Conservation (phyloP, 2,329 filamentous ascomycete genomes). For the Alternaria longipes region DNA sequence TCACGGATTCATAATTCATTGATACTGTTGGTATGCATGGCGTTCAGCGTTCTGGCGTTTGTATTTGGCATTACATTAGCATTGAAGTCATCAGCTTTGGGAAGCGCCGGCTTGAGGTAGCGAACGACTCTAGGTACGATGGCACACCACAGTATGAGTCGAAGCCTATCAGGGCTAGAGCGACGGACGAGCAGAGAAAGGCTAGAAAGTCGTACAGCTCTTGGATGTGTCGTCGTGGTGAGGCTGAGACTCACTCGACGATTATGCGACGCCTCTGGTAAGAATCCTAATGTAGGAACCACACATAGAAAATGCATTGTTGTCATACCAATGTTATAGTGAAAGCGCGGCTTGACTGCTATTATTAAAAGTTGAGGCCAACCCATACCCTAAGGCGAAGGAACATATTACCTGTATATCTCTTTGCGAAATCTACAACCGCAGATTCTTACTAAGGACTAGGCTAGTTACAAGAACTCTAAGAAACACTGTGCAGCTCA, state of each 20-base stretch:
- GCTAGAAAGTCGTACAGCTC: constrained; percentile 36
- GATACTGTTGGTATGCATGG: neutral
- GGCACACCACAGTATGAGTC: neutral
- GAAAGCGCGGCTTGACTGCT: too few relatives aligned
- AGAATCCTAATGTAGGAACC: neutral
- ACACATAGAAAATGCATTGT: too few relatives aligned
- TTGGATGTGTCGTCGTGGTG: constrained; percentile 41
- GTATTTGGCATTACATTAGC: neutral
- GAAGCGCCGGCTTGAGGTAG: too few relatives aligned
- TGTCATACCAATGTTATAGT: too few relatives aligned
- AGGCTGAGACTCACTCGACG: constrained; percentile 22
- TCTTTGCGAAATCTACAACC: too few relatives aligned
- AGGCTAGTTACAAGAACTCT: too few relatives aligned
- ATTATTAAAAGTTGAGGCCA: too few relatives aligned
- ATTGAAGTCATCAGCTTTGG: neutral
- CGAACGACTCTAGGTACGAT: neutral
- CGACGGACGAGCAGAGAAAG: constrained; percentile 33
- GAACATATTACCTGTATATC: too few relatives aligned
- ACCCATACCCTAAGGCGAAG: too few relatives aligned
- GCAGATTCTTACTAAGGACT: too few relatives aligned
- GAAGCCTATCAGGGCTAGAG: constrained; percentile 12
- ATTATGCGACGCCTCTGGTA: constrained; percentile 36
- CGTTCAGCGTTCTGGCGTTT: neutral
- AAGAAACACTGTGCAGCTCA: too few relatives aligned
- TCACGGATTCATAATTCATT: neutral